phyloP scores from a whole-genome alignment of 371 early-diverging fungal genomes.

The Zancudomyces culisetae region DNA sequence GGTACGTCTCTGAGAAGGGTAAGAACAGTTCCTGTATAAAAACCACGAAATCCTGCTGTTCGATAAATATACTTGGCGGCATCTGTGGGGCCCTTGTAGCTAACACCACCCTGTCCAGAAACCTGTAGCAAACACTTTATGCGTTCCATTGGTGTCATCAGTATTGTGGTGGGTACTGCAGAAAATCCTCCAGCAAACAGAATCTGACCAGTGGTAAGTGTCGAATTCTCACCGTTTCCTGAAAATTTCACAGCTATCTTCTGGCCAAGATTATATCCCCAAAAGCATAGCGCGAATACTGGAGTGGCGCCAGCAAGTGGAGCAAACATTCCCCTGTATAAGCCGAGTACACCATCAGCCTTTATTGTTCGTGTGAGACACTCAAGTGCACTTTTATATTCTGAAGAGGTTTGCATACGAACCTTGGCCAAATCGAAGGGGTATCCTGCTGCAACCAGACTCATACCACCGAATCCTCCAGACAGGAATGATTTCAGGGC shows the following conservation, averaged over 20 bases:
- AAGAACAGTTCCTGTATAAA: constrained; percentile 87
- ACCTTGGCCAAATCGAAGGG: constrained; percentile 79
- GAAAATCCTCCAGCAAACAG: constrained; percentile 90
- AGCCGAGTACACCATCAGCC: constrained; percentile 71
- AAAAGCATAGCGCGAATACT: constrained; percentile 87
- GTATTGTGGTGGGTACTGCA: constrained; percentile 80
- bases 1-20: constrained; percentile 86
- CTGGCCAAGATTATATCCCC: constrained; percentile 53
- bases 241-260: constrained; percentile 19
- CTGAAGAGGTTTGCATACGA: constrained; percentile 74
- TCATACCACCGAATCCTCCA: constrained; percentile 81
- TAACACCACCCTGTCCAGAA: constrained; percentile 38
- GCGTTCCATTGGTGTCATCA: constrained; percentile 88
- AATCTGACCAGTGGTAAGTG: constrained; percentile 51
- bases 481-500: constrained; percentile 76
- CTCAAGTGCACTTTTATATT: constrained; percentile 75
- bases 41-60: constrained; percentile 57
- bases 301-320: constrained; percentile 85
- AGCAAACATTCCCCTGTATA: constrained; percentile 88
- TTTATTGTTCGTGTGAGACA: constrained; percentile 74
- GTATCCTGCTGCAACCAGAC: constrained; percentile 42
- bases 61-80: constrained; percentile 49
- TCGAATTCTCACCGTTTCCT: not conserved
- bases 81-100: constrained; percentile 67
- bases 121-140: constrained; percentile 89